Percentiles rank a stretch among this genome's conserved stretches.
phyloP scores from a whole-genome alignment of 139 green algal species.

The Chlamydomonas sp. region DNA sequence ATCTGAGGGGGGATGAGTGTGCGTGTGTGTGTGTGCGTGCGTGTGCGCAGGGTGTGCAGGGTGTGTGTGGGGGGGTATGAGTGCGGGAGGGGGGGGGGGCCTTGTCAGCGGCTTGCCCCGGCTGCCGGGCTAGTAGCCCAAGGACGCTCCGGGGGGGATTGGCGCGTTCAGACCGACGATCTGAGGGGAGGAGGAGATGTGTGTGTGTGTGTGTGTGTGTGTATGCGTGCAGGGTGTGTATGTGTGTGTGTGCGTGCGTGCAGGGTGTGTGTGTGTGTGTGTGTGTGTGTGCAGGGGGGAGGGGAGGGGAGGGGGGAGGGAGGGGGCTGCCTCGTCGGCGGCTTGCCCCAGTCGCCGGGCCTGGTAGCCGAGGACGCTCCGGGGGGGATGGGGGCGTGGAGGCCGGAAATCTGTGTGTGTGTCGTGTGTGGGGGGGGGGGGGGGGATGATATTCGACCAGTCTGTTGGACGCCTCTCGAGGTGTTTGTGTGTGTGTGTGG shows the following conservation, averaged over 20 bases:
- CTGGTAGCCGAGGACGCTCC: conserved; percentile 84
- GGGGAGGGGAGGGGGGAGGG: not conserved
- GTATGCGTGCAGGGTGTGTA: conserved; percentile 30
- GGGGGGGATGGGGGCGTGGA: conserved; percentile 95
- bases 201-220: no score
- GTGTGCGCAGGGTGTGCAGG: conserved; percentile 28
- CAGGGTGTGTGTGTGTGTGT: no score
- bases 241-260: not conserved
- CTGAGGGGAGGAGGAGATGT: conserved; percentile 50
- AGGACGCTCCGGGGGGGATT: conserved; percentile 84
- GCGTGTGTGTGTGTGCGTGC: no score
- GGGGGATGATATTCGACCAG: not conserved
- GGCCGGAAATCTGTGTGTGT: conserved; percentile 68
- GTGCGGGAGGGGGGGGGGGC: not conserved
- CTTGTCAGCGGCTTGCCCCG: conserved; percentile 91
- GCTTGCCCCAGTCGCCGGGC: conserved; percentile 92
- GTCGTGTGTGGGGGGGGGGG: not conserved
- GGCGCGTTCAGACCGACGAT: conserved; percentile 91
- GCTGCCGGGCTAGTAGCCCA: conserved; percentile 84
- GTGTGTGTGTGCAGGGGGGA: no score
- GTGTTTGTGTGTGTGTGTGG: no score
- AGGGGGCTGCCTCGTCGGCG: conserved; percentile 40
- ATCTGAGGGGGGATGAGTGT: conserved; percentile 64
- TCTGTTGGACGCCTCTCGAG: no score
- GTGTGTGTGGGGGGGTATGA: not conserved